A percentile compares a stretch with the other conserved stretches of the same genome.
Evolutionary conservation across 2,329 filamentous ascomycete genomes (phyloP).

Genomic region (Pseudocercospora fijiensis): DNA sequence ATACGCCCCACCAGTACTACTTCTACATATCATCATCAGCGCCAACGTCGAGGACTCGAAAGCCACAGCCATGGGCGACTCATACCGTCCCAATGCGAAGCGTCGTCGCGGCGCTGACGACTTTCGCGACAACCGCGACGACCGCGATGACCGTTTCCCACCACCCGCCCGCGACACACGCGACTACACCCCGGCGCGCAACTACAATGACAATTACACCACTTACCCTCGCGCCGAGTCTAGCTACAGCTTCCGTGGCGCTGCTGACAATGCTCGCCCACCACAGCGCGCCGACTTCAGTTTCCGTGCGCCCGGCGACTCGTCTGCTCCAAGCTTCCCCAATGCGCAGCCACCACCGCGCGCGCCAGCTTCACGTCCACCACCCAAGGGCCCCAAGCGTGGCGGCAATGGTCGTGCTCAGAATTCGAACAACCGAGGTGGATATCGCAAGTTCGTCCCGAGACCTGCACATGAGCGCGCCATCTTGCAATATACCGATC

Average conservation of each 20-base stretch:
- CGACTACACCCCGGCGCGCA: slow-evolving; percentile 7
- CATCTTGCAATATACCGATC: slow-evolving; percentile 42
- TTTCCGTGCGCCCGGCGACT: slow-evolving; percentile 24
- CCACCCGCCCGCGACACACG: neutral
- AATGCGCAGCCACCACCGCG: slow-evolving; percentile 21
- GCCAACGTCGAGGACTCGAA: neutral
- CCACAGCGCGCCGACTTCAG: slow-evolving; percentile 27
- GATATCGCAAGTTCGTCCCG: slow-evolving; percentile 21
- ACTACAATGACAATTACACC: slow-evolving; percentile 7
- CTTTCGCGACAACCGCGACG: neutral
- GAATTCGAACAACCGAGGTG: neutral
- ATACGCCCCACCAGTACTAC: neutral
- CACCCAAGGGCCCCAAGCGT: neutral
- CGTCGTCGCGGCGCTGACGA: neutral
- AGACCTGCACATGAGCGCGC: slow-evolving; percentile 46
- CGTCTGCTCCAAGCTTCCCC: slow-evolving; percentile 27
- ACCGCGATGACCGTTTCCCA: slow-evolving; percentile 11
- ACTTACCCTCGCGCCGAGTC: slow-evolving; percentile 4
- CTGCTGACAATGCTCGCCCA: slow-evolving; percentile 21
- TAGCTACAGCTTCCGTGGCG: slow-evolving; percentile 31
- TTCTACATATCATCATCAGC: neutral
- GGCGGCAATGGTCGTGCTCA: slow-evolving; percentile 14
- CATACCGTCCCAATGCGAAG: slow-evolving; percentile 9
- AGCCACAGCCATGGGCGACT: slow-evolving; percentile 17
- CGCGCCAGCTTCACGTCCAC: slow-evolving; percentile 7